These are phyloP conservation scores for Orbilia ellipsospora DNA, from an alignment of 2,329 filamentous ascomycete genomes.

Conservation along the genomic window DNA sequence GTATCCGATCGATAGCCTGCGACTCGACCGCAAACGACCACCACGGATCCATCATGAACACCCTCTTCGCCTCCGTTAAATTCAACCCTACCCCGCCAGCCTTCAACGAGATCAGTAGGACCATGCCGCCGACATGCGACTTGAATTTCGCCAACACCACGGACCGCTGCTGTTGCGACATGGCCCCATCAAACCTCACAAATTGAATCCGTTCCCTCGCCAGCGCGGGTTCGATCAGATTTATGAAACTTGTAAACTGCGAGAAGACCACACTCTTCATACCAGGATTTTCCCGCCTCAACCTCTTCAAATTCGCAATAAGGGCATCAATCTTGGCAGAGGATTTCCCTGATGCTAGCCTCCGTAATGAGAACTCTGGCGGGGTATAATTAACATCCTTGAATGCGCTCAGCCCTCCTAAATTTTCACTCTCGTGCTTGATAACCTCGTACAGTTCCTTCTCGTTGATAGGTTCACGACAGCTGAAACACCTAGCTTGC, in stretches of 20 bases:
- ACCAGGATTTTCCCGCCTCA: conserved; percentile 73
- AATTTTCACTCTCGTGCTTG: conserved; percentile 73
- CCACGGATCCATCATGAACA: conserved; percentile 99
- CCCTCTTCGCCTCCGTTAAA: conserved; percentile 84
- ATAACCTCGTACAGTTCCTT: conserved; percentile 94
- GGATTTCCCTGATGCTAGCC: conserved; percentile 71
- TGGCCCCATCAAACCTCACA: conserved; percentile 90
- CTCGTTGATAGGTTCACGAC: conserved; percentile 81
- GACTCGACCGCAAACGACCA: conserved; percentile 98
- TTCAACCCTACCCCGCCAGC: conserved; percentile 96
- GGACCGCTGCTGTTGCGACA: conserved; percentile 85
- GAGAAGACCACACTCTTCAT: conserved; percentile 95
- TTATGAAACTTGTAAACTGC: conserved; percentile 96
- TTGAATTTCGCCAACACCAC: conserved; percentile 80
- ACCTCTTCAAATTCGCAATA: conserved; percentile 76
- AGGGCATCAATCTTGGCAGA: conserved; percentile 90
- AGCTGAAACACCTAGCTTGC: conserved; percentile 86
- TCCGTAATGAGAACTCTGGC: conserved; percentile 70
- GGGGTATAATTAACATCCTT: conserved; percentile 60
- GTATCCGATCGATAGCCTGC: conserved; percentile 96
- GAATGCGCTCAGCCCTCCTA: conserved; percentile 57
- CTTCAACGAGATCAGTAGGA: conserved; percentile 84
- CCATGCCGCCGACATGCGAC: conserved; percentile 71
- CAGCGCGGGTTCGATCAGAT: conserved; percentile 87
- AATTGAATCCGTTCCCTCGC: conserved; percentile 71